These are phyloP conservation scores for Ceratocystis cubensis DNA, from an alignment of 2,329 filamentous ascomycete genomes.

Conservation along the genomic window DNA sequence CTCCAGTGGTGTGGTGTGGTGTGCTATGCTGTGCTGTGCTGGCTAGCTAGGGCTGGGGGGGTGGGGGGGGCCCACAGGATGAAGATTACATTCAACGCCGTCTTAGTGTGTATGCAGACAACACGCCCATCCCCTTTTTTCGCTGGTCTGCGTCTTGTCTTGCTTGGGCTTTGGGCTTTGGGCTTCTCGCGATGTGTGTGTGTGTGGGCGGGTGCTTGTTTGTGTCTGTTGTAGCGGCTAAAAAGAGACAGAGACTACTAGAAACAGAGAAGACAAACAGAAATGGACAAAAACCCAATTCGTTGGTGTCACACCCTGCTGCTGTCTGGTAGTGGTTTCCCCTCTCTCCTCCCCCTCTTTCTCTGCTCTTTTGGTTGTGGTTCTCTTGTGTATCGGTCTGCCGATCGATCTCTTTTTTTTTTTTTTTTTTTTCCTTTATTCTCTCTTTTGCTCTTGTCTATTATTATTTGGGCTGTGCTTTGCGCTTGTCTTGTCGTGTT, in stretches of 20 bases:
- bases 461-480: too few relatives aligned
- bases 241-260: background rate
- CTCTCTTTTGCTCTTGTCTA: background rate
- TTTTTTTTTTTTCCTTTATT: background rate
- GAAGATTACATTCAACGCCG: too few relatives aligned
- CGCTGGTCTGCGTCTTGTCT: too few relatives aligned
- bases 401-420: conserved; percentile 1
- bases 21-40: background rate
- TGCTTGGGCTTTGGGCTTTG: too few relatives aligned
- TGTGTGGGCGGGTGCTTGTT: too few relatives aligned
- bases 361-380: background rate
- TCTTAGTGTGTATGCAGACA: too few relatives aligned
- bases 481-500: too few relatives aligned
- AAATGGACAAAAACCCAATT: background rate
- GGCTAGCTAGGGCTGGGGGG: background rate
- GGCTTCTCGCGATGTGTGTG: too few relatives aligned
- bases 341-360: background rate
- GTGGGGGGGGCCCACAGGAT: too few relatives aligned
- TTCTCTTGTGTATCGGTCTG: background rate
- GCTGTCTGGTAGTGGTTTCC: background rate
- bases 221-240: background rate
- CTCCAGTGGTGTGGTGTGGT: background rate
- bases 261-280: background rate
- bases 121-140: too few relatives aligned
- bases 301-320: background rate